A percentile compares a stretch with the other conserved stretches of the same genome.
Evolutionary conservation across 371 early-diverging fungal genomes (phyloP).

Genomic region (Syncephalastrum sp.): DNA sequence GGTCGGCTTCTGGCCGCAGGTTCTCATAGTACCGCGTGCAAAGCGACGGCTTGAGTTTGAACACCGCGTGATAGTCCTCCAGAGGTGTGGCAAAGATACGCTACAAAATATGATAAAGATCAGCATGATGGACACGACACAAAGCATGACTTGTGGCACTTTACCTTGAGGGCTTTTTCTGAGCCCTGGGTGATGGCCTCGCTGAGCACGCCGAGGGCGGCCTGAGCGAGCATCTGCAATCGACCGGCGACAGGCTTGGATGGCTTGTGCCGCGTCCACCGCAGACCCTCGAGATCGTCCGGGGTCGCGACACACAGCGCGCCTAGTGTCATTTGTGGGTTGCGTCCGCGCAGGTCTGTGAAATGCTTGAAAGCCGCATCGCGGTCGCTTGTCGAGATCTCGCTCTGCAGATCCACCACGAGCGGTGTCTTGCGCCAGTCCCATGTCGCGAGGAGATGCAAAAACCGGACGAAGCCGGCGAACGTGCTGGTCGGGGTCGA

Average conservation of each 20-base stretch:
- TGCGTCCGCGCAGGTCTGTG: slow-evolving; percentile 39
- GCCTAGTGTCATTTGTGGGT: slow-evolving; percentile 47
- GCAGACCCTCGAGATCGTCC: slow-evolving; percentile 56
- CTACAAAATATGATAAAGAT: slow-evolving; percentile 12
- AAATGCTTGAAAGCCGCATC: slow-evolving; percentile 47
- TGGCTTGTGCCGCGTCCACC: slow-evolving; percentile 55
- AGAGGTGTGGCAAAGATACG: slow-evolving; percentile 71
- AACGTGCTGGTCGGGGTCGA: slow-evolving; percentile 55
- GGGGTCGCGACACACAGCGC: slow-evolving; percentile 68
- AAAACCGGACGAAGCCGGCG: slow-evolving; percentile 73
- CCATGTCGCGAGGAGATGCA: slow-evolving; percentile 71
- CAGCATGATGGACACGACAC: background rate
- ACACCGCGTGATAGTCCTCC: slow-evolving; percentile 64
- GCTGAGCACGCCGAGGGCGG: slow-evolving; percentile 53
- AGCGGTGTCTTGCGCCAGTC: slow-evolving; percentile 75
- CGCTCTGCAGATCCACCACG: slow-evolving; percentile 74
- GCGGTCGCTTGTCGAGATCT: slow-evolving; percentile 46
- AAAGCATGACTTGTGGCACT: background rate
- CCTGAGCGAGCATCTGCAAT: slow-evolving; percentile 61
- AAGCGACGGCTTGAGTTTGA: slow-evolving; percentile 54
- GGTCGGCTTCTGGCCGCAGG: slow-evolving; percentile 44
- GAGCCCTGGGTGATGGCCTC: slow-evolving; percentile 20
- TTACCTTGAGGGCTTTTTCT: slow-evolving; percentile 35
- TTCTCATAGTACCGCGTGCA: slow-evolving; percentile 67
- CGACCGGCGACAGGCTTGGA: slow-evolving; percentile 57